Percentiles rank a stretch among this genome's conserved stretches.
Evolutionary conservation across 129 eudicot species (phyloP).

Genomic region (Flaveria brownii): DNA sequence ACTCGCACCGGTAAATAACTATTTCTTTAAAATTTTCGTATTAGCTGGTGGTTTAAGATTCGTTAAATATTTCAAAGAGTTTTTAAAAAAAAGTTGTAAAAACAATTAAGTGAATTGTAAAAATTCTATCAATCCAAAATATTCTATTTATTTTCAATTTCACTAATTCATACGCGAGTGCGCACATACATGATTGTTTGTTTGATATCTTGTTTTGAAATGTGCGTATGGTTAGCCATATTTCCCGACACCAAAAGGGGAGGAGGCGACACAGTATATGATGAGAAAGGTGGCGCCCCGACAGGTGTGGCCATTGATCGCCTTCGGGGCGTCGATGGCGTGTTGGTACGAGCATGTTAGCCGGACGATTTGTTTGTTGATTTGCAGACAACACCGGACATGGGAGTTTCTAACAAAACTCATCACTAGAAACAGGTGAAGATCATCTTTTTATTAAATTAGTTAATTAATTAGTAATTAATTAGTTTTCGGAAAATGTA

Average conservation of each 20-base stretch:
- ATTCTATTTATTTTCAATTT: neutral
- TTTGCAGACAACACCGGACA: conserved; percentile 76
- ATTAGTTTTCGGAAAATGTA: neutral
- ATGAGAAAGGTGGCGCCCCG: conserved; percentile 90
- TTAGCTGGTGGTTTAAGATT: too few species aligned
- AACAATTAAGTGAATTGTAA: too few species aligned
- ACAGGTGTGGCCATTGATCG: conserved; percentile 77
- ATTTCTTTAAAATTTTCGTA: too few species aligned
- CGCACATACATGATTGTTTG: neutral
- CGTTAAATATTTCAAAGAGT: too few species aligned
- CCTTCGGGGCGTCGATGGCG: conserved; percentile 82
- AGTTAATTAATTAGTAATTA: neutral
- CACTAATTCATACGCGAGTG: neutral
- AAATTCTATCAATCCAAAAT: too few species aligned
- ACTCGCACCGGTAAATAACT: conserved; percentile 68
- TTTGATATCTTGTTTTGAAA: neutral
- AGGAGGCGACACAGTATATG: conserved; percentile 77
- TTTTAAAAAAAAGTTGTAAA: too few species aligned
- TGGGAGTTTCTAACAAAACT: conserved; percentile 87
- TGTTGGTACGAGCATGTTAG: conserved; percentile 97
- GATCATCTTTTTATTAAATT: conserved; percentile 15
- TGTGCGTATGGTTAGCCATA: conserved; percentile 60
- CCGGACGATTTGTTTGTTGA: conserved; percentile 71
- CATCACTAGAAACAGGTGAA: conserved; percentile 83
- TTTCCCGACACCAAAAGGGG: conserved; percentile 87